Evolutionary conservation across 2,329 filamentous ascomycete genomes (phyloP).

Genomic region (Aspergillus thermomutatus): DNA sequence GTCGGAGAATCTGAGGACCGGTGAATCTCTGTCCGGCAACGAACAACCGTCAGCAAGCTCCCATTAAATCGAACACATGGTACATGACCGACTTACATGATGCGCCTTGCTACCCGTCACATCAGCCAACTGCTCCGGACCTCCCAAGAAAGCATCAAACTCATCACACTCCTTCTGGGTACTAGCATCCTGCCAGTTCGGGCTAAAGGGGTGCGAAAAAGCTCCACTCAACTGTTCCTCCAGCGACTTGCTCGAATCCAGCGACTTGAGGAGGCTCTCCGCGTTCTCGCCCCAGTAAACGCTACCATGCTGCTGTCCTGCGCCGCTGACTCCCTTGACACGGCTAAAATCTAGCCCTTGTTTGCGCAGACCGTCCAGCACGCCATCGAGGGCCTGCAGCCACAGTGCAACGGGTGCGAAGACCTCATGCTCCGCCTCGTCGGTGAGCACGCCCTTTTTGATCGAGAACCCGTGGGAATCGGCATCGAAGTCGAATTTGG

Average conservation of each 20-base stretch:
- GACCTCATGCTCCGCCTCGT: slow-evolving; percentile 80
- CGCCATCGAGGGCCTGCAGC: slow-evolving; percentile 87
- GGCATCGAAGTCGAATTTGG: slow-evolving; percentile 92
- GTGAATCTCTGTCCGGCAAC: slow-evolving; percentile 70
- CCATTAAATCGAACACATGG: background rate
- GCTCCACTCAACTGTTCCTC: slow-evolving; percentile 69
- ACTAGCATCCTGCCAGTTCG: slow-evolving; percentile 98
- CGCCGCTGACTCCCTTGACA: slow-evolving; percentile 80
- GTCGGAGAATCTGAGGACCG: slow-evolving; percentile 91
- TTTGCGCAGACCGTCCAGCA: slow-evolving; percentile 68
- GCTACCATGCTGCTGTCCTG: slow-evolving; percentile 96
- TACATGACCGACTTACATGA: slow-evolving; percentile 61
- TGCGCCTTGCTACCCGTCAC: slow-evolving; percentile 90
- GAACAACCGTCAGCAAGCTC: background rate
- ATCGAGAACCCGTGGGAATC: slow-evolving; percentile 77
- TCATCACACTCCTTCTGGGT: slow-evolving; percentile 87
- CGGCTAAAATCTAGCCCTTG: slow-evolving; percentile 68
- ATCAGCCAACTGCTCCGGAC: slow-evolving; percentile 65
- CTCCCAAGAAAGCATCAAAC: slow-evolving; percentile 73
- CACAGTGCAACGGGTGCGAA: slow-evolving; percentile 92
- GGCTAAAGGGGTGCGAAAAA: slow-evolving; percentile 81
- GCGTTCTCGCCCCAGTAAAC: slow-evolving; percentile 83
- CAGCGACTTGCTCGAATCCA: slow-evolving; percentile 62
- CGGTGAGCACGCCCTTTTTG: slow-evolving; percentile 81
- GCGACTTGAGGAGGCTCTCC: slow-evolving; percentile 57